Evolutionary conservation across 2,329 filamentous ascomycete species (phyloP).

Genomic region (Cadophora sp.): DNA sequence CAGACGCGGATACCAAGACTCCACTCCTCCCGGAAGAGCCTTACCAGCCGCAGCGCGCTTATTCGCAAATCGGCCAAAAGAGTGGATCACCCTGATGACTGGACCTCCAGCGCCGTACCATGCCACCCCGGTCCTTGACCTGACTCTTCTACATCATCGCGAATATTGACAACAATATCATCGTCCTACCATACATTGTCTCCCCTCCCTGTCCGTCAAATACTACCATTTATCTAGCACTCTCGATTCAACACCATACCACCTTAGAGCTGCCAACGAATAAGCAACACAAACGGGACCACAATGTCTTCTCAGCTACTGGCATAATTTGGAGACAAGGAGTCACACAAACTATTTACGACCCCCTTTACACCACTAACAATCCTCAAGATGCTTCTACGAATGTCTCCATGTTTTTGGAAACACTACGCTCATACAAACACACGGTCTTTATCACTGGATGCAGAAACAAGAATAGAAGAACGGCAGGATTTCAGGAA

Average conservation of each 20-base stretch:
- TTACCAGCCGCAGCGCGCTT: too few species aligned
- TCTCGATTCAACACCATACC: not conserved
- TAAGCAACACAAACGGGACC: not conserved
- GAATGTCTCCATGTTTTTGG: conserved; percentile 47
- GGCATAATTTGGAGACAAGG: conserved; percentile 14
- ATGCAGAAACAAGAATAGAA: conserved; percentile 29
- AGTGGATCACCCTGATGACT: too few species aligned
- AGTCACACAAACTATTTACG: not conserved
- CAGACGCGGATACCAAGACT: too few species aligned
- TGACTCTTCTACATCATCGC: too few species aligned
- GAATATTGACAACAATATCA: too few species aligned
- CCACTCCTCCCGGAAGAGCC: too few species aligned
- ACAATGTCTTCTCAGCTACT: conserved; percentile 25
- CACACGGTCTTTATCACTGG: conserved; percentile 51
- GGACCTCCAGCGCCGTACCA: too few species aligned
- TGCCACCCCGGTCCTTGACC: too few species aligned
- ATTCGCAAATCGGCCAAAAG: too few species aligned
- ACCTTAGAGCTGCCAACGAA: not conserved
- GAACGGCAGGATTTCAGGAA: conserved; percentile 27
- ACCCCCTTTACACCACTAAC: conserved; percentile 10
- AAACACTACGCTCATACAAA: conserved; percentile 58
- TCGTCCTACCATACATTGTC: too few species aligned
- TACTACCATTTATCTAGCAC: too few species aligned
- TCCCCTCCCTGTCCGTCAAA: too few species aligned
- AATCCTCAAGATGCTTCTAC: conserved; percentile 55